Base-by-base conservation (phyloP, 2,329 filamentous ascomycete genomes). In the Aureobasidium sp. region DNA sequence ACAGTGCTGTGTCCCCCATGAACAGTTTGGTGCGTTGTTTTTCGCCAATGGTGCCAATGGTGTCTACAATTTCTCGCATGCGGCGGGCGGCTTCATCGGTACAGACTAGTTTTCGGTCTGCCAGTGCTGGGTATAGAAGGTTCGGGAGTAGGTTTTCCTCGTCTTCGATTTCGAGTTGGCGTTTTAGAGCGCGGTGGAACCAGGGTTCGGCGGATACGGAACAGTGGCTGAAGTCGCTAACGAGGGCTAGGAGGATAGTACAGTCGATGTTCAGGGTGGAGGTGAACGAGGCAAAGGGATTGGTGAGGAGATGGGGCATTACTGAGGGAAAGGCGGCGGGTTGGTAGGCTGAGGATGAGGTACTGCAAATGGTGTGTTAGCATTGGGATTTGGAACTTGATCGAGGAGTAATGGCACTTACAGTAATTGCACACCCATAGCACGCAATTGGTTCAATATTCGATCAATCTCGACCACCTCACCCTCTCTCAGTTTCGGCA, bases 171-270 rank as follows among this genome's bases (percentile, higher is more conserved):
- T 84, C 79, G 63, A 90, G 83, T 69, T 90, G 87, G 15, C 81
- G 79, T 56, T 82, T 75, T 55, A 90, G 84, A 47, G 84, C 83
- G 26, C 74, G 77, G 66, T 87, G 85, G 67, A 82, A 79, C 71
- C 76, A 79, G n/a, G 80, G 77, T 37, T 80, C 75, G 50, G 79
- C 76, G 2, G 73, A 68, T 32, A 77, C 76, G 41, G 74, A 69
- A 37, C 75, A 74, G 70, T 91, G 87, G 1, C 86, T 88, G 29
- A 91, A 84, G 68, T 92, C 89, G 0, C 88, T 90, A 1, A 87
- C 82, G 2, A 91, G 76, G 5, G 87, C 88, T 5, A 92, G 80
- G 6, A 92, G 79, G 51, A 90, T 83, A 1, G 88, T 90, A 60
- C 84, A 86, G 71, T 87, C 85, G 61, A 87, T 79, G 68, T 87